Conservation (phyloP, 352 stramenopile genomes). For the Phytophthora rubi region DNA sequence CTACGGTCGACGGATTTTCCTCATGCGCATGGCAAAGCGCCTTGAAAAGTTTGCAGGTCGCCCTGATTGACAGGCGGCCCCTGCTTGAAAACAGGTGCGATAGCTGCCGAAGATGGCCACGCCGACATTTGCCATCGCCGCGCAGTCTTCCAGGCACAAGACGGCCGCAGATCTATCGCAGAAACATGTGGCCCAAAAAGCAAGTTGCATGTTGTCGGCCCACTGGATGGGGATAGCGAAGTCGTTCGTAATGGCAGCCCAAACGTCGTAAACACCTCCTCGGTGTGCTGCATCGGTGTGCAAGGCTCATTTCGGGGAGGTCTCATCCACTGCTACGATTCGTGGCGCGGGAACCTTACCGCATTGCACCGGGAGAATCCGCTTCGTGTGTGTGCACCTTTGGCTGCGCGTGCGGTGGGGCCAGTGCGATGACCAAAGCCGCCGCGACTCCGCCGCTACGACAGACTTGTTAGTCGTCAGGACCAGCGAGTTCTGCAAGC, state of each 20-base stretch:
- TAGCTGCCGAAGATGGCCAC: constrained; percentile 21
- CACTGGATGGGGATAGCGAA: constrained; percentile 35
- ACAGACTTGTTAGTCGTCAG: not conserved
- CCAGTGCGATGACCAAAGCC: constrained; percentile 15
- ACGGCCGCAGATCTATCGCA: constrained; percentile 25
- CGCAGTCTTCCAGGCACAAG: no score
- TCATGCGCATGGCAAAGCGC: constrained; percentile 19
- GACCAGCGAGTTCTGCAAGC: not conserved
- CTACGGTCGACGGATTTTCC: no score
- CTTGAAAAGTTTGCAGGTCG: constrained; percentile 24
- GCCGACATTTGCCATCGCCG: no score
- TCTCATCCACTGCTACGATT: constrained; percentile 3
- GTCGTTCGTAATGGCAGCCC: constrained; percentile 1
- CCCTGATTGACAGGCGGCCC: constrained; percentile 28
- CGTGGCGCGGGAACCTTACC: constrained; percentile 2
- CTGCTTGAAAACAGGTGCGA: constrained; percentile 41
- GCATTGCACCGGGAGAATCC: not conserved
- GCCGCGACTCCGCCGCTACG: not conserved
- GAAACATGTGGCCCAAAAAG: constrained; percentile 38
- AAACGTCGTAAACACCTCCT: constrained; percentile 12
- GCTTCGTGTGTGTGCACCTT: not conserved
- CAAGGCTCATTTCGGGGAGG: constrained; percentile 13
- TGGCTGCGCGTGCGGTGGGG: not conserved
- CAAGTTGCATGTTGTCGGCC: constrained; percentile 36
- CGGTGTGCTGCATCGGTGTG: no score